These are phyloP conservation scores for Trichoderma koningiopsis DNA, from an alignment of 2,329 filamentous ascomycete species.

Conservation along the genomic window DNA sequence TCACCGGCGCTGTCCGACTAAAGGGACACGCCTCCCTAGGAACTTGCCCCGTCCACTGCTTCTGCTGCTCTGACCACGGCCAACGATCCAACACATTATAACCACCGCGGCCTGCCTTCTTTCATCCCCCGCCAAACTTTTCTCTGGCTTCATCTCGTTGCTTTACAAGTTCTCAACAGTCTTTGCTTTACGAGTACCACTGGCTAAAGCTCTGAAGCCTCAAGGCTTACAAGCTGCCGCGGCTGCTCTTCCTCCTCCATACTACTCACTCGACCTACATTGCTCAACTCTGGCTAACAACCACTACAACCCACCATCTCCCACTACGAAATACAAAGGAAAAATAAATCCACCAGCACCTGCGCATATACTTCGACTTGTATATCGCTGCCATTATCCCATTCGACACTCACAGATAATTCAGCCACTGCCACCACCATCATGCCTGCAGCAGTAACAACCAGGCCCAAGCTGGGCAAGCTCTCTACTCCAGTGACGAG, in stretches of 20 bases:
- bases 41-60: conserved; percentile 24
- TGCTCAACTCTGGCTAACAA: conserved; percentile 1
- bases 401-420: conserved; percentile 4
- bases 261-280: not conserved
- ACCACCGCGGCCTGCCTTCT: conserved; percentile 27
- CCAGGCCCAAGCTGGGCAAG: conserved; percentile 63
- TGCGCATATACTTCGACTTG: not conserved
- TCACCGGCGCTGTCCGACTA: too few species aligned
- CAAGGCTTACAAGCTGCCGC: conserved; percentile 23
- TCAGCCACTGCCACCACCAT: conserved; percentile 34
- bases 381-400: not conserved
- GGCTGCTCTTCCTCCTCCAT: conserved; percentile 4
- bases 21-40: conserved; percentile 23
- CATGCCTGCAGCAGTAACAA: conserved; percentile 48
- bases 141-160: conserved; percentile 26
- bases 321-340: not conserved
- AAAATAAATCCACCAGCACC: conserved; percentile 16
- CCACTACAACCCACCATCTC: conserved; percentile 3
- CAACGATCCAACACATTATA: conserved; percentile 26
- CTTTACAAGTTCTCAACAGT: conserved; percentile 5
- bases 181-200: conserved; percentile 13
- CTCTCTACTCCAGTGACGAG: conserved; percentile 64
- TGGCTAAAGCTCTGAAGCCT: conserved; percentile 18
- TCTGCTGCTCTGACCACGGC: conserved; percentile 25
- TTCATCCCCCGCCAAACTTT: conserved; percentile 21